Evolutionary conservation across 495 filamentous ascomycete species (phyloP).

Genomic region (Aspergillus haitiensis): DNA sequence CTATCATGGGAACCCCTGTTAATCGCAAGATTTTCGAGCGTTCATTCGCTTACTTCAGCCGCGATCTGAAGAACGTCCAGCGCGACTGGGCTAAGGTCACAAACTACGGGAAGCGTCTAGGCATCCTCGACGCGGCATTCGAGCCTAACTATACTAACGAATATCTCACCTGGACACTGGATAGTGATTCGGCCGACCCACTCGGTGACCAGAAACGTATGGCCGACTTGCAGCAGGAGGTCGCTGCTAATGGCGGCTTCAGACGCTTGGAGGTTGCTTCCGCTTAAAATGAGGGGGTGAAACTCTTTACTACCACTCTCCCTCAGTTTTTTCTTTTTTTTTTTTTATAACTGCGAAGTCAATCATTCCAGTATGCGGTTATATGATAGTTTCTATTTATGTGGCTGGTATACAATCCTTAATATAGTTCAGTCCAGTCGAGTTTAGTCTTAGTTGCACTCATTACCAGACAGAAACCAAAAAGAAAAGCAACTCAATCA

Average conservation of each 20-base stretch:
- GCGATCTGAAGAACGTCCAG: slow-evolving; percentile 67
- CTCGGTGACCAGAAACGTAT: slow-evolving; percentile 67
- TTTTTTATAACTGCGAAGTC: neutral
- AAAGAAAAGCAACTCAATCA: neutral
- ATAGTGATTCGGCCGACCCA: slow-evolving; percentile 60
- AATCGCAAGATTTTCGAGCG: slow-evolving; percentile 74
- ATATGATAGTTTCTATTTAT: neutral
- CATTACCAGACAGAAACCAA: neutral
- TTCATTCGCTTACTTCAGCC: slow-evolving; percentile 68
- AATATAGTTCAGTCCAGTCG: neutral
- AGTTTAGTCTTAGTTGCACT: neutral
- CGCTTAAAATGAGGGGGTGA: slow-evolving; percentile 25
- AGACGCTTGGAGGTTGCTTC: slow-evolving; percentile 39
- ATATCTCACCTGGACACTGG: slow-evolving; percentile 61
- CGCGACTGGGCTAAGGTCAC: slow-evolving; percentile 73
- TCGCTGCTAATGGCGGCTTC: slow-evolving; percentile 52
- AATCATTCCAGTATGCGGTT: neutral
- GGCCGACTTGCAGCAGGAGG: slow-evolving; percentile 57
- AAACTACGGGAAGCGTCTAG: slow-evolving; percentile 64
- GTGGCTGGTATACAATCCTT: neutral
- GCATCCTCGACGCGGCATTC: slow-evolving; percentile 57
- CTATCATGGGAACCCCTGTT: slow-evolving; percentile 61
- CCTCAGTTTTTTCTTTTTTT: neutral
- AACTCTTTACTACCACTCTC: neutral
- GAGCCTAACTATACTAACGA: slow-evolving; percentile 67